A percentile compares a stretch with the other conserved stretches of the same genome.
Evolutionary conservation across 352 stramenopile species (phyloP).

Genomic region (Globisporangium radiosum): DNA sequence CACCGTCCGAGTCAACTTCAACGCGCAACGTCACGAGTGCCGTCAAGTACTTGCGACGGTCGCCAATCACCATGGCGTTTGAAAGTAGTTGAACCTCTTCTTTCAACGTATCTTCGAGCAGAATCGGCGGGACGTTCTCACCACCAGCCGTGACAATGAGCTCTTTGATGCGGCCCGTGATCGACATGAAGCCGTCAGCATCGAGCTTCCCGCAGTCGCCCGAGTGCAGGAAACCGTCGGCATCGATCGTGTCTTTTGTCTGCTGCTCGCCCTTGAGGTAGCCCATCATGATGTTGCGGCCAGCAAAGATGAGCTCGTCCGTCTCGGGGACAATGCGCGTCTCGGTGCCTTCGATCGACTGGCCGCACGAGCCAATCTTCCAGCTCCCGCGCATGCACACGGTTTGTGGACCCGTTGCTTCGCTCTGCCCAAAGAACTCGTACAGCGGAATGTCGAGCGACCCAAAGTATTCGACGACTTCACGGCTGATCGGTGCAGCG

Average conservation of each 20-base stretch:
- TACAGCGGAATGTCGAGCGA: constrained; percentile 92
- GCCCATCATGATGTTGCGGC: constrained; percentile 88
- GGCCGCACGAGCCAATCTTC: constrained; percentile 85
- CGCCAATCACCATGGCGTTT: constrained; percentile 91
- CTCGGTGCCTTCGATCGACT: constrained; percentile 62
- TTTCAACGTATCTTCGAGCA: constrained; percentile 91
- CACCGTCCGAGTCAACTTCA: constrained; percentile 71
- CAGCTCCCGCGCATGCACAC: constrained; percentile 73
- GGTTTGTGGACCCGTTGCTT: constrained; percentile 84
- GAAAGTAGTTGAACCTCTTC: constrained; percentile 78
- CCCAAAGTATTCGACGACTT: constrained; percentile 93
- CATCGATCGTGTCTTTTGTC: constrained; percentile 89
- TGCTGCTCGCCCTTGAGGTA: constrained; percentile 78
- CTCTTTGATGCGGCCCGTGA: constrained; percentile 96
- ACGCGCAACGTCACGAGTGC: constrained; percentile 85
- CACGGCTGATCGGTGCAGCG: constrained; percentile 90
- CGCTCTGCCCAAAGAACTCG: constrained; percentile 92
- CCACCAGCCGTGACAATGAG: constrained; percentile 94
- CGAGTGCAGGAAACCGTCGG: constrained; percentile 90
- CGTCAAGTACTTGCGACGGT: constrained; percentile 91
- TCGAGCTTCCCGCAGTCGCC: constrained; percentile 91
- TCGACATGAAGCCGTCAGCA: constrained; percentile 89
- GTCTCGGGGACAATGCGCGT: constrained; percentile 53
- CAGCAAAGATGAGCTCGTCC: constrained; percentile 70
- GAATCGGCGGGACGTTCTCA: constrained; percentile 92